Evolutionary conservation across 805 yeast species (phyloP).

Genomic region (Kazachstania africana): DNA sequence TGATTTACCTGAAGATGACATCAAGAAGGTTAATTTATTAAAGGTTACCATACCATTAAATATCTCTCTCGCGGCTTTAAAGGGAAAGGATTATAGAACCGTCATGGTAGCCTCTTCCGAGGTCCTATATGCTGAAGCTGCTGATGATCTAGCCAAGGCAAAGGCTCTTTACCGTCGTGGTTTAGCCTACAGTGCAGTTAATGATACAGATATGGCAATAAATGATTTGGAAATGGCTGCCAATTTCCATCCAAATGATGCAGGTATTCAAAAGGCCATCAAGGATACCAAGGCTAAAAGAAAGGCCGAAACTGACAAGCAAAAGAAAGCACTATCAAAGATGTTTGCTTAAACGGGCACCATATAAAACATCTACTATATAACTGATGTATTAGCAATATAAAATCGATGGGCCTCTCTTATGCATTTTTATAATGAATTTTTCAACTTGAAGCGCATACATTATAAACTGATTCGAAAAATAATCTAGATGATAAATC

Average conservation of each 20-base stretch:
- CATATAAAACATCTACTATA: background rate
- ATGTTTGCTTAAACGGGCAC: constrained; percentile 38
- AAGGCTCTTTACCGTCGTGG: constrained; percentile 87
- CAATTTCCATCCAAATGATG: constrained; percentile 54
- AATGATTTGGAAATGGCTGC: constrained; percentile 56
- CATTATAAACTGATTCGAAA: no score
- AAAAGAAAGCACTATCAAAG: constrained; percentile 63
- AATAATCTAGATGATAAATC: no score
- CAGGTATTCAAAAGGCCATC: constrained; percentile 56
- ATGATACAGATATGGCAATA: constrained; percentile 62
- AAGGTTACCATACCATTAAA: constrained; percentile 60
- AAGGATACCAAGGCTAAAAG: constrained; percentile 42
- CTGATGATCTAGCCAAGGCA: constrained; percentile 59
- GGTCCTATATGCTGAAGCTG: constrained; percentile 48
- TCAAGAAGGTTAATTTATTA: constrained; percentile 37
- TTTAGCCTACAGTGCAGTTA: constrained; percentile 48
- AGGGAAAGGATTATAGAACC: constrained; percentile 41
- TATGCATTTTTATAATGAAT: no score
- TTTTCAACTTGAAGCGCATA: no score
- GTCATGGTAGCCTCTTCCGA: constrained; percentile 50
- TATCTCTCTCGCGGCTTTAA: constrained; percentile 62
- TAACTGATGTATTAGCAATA: no score
- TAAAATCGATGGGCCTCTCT: no score
- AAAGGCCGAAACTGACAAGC: constrained; percentile 48
- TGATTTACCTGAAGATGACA: constrained; percentile 39